Evolutionary conservation across 768 basidiomycete species (phyloP).

Genomic region (Chlorophyllum brunneum): DNA sequence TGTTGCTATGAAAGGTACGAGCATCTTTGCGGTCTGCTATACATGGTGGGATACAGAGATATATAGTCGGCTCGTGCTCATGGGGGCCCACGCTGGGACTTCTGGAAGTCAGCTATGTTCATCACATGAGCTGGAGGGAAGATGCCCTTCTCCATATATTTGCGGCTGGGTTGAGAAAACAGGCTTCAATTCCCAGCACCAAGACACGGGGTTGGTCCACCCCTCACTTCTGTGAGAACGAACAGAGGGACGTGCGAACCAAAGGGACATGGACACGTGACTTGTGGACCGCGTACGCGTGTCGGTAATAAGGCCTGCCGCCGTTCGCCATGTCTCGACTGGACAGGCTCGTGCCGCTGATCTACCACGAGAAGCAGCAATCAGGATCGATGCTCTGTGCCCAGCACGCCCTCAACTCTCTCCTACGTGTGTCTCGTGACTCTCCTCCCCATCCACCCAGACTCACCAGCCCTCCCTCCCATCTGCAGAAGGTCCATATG

Average conservation of each 20-base stretch:
- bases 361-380: conserved; percentile 81
- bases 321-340: conserved; percentile 50
- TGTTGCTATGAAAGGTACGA: not conserved
- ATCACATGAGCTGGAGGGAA: not conserved
- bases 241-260: too few relatives aligned
- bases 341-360: conserved; percentile 46
- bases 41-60: not conserved
- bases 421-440: conserved; percentile 59
- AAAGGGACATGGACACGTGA: not conserved
- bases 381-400: conserved; percentile 81
- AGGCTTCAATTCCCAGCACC: not conserved
- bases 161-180: not conserved
- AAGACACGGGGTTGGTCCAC: not conserved
- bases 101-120: not conserved
- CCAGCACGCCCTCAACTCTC: conserved; percentile 79
- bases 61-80: not conserved
- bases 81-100: not conserved
- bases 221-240: not conserved
- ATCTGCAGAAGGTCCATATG: conserved; percentile 40
- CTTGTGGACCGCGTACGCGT: not conserved
- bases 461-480: too few relatives aligned
- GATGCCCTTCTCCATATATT: not conserved
- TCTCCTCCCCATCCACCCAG: not conserved
- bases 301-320: not conserved
- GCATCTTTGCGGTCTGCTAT: not conserved